A percentile compares a stretch with the other conserved stretches of the same genome.
Evolutionary conservation across 2,329 filamentous ascomycete species (phyloP).

Genomic region (Curvularia hawaiiensis): DNA sequence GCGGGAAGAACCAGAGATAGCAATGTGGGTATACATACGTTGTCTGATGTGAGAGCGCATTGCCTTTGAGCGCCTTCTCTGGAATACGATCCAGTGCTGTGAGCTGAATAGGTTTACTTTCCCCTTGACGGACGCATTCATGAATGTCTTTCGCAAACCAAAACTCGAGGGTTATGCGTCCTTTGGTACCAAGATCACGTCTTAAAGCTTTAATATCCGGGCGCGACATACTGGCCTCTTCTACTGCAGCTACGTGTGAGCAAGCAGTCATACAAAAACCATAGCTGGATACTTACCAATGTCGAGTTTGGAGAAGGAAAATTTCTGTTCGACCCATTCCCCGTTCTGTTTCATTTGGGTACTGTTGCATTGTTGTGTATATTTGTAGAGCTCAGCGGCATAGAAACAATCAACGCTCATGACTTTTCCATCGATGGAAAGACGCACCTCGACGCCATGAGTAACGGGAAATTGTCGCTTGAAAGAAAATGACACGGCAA

Average conservation of each 20-base stretch:
- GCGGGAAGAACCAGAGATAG: background rate
- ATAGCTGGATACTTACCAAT: conserved; percentile 9
- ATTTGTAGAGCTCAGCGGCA: background rate
- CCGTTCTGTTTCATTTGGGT: background rate
- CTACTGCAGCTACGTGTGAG: background rate
- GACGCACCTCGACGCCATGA: background rate
- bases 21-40: conserved; percentile 2
- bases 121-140: no score
- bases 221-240: background rate
- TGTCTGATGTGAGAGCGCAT: conserved; percentile 17
- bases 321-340: conserved; percentile 3
- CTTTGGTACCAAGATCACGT: background rate
- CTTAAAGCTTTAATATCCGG: background rate
- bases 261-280: background rate
- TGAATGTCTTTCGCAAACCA: background rate
- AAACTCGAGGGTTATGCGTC: background rate
- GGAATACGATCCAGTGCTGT: conserved; percentile 1
- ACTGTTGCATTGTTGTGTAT: no score
- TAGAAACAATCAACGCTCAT: background rate
- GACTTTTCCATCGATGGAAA: background rate
- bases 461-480: background rate
- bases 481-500: conserved; percentile 1
- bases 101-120: background rate
- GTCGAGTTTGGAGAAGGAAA: conserved; percentile 14
- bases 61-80: conserved; percentile 19